Base-by-base conservation (phyloP, 108 stramenopile genomes). In the Skeletonema tropicum region DNA sequence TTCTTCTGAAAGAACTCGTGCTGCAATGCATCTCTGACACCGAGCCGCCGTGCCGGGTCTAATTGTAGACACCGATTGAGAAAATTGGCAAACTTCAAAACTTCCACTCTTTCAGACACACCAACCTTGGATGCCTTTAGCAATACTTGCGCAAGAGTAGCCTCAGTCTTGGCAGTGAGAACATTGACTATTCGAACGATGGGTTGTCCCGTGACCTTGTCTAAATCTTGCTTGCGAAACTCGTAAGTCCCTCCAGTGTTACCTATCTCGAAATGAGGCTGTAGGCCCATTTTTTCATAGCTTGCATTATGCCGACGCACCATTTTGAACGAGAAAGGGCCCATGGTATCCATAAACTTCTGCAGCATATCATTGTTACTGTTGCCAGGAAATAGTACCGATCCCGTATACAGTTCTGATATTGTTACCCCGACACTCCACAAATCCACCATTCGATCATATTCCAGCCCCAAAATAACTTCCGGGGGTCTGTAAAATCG, bases 401-500 rank as follows among this genome's bases (percentile, higher is more conserved):
- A 76, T 0, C 99, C 99, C 60, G 97, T 89, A 79, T 95, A 99
- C 13, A 99, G 76, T 82, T 99, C 99, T 14, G 87, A 97, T 15
- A 98, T 83, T 8, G 96, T 97, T 7, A 90, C 92, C 0, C 92
- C 96, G 5, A 98, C 76, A 65, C 89, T 87, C 98, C 98, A 99
- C 11, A 99, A 64, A 76, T 99, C 99, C 31, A 99, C 87, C 19
- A 92, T 87, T 46, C 85, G 77, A 76, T 97, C 94, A 65, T 97
- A 97, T 48, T 89, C 71, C 33, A 98, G 69, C 12, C 99, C 99
- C 70, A 99, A 84, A 21, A 99, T 97, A n/a, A 99, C 91, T 83
- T 99, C 99, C 0, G 99, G 99, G 0, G 98, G 96, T 32, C 99
- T 93, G 73, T 99, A 99, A 72, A 97, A 99, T 23, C 98, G n/a